These are phyloP conservation scores for Penicillium sp. DNA, from an alignment of 2,329 filamentous ascomycete genomes.

Conservation along the genomic window DNA sequence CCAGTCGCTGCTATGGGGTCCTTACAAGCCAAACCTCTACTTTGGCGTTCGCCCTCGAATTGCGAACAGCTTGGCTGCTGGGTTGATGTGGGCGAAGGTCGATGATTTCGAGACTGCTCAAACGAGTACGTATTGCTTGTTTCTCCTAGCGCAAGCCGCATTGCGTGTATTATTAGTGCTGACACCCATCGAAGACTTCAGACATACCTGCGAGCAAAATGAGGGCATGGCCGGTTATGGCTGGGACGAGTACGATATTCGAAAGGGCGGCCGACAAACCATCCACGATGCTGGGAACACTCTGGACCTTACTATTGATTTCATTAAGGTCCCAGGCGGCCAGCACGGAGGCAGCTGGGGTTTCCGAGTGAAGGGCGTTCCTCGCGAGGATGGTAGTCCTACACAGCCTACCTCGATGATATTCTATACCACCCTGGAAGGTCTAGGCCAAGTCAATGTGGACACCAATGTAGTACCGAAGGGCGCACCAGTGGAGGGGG, in stretches of 20 bases:
- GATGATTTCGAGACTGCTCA: constrained; percentile 72
- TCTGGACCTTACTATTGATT: constrained; percentile 85
- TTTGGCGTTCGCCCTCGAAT: constrained; percentile 82
- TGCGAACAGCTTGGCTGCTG: constrained; percentile 72
- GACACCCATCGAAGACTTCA: constrained; percentile 57
- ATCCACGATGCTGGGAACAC: constrained; percentile 86
- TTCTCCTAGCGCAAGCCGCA: not conserved
- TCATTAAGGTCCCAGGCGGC: constrained; percentile 86
- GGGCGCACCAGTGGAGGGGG: constrained; percentile 48
- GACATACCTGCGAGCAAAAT: constrained; percentile 93
- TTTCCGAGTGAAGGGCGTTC: constrained; percentile 74
- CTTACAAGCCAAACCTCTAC: constrained; percentile 89
- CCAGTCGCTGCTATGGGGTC: constrained; percentile 88
- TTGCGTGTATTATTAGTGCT: constrained; percentile 8
- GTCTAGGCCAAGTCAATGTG: constrained; percentile 60
- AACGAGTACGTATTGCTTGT: constrained; percentile 53
- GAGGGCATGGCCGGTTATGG: constrained; percentile 93
- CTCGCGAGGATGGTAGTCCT: constrained; percentile 60
- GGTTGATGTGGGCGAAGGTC: constrained; percentile 81
- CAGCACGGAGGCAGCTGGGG: constrained; percentile 86
- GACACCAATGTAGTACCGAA: constrained; percentile 47
- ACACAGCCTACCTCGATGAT: constrained; percentile 70
- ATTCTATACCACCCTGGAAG: constrained; percentile 79
- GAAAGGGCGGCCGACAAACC: constrained; percentile 78
- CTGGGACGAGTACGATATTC: constrained; percentile 94